Base-by-base conservation (phyloP, 768 basidiomycete genomes). In the Lentinula raphanica region DNA sequence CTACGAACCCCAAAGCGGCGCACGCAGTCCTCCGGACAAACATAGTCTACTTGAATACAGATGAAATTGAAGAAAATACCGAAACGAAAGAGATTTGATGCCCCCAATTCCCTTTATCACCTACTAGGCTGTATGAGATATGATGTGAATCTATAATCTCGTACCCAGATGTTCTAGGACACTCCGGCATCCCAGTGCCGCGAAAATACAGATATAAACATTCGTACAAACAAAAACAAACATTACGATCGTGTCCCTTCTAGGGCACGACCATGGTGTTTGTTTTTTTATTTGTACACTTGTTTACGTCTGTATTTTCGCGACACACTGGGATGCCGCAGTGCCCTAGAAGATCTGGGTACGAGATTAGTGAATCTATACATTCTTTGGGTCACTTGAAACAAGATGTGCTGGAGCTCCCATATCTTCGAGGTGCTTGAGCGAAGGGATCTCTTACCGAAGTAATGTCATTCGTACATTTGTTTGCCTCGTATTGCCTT, bases 1-100 rank as follows among this genome's bases (percentile, higher is more conserved):
- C 82, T 83, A 66, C 81, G 78, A 50, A 83, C 81, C 62, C 81
- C 83, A 64, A 83, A 83, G 58, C 76, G 74, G 51, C 81, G 80
- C 19, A 79, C 79, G 67, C 81, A 83, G 46, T 80, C 76, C 49
- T 73, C 75, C 9, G 82, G 78, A 64, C 81, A 83, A 45, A 70
- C 68, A 68, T 77, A 82, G 15, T 82, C 81, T 83, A 66, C n/a
- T n/a, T n/a, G 53, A 44, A n/a, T 13, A 2, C 3, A 13, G 29
- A 15, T 44, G 19, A 49, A 31, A n/a, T 21, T 32, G n/a, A 44
- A 56, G 54, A 63, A 7, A 45, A 63, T 49, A 23, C 39, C 55
- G 54, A 29, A 38, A 56, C 59, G 63, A 49, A 28, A 35, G 36
- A n/a, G n/a, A 54, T 40, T 11, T 49, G 40, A 28, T 21, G 69